Evolutionary conservation across 1,139 yeast genomes (phyloP).

Genomic region (Geotrichum carabidarum): DNA sequence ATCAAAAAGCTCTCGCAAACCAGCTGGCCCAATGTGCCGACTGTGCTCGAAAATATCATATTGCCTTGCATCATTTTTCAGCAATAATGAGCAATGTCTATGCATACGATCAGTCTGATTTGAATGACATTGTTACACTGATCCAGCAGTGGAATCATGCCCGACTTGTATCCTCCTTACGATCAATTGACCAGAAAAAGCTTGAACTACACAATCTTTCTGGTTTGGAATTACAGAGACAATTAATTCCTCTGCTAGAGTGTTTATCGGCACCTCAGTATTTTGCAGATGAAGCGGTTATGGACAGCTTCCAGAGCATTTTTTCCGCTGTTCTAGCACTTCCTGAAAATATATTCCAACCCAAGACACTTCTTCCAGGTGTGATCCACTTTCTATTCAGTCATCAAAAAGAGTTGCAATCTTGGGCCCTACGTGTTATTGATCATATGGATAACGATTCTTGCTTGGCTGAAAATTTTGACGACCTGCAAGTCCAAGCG

Average conservation of each 20-base stretch:
- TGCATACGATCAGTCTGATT: too few relatives aligned
- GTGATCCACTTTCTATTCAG: background rate
- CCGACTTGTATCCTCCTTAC: too few relatives aligned
- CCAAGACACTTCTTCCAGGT: background rate
- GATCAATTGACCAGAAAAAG: too few relatives aligned
- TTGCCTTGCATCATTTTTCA: constrained; percentile 10
- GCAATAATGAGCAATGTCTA: background rate
- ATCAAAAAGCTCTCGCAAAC: constrained; percentile 1
- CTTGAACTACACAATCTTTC: background rate
- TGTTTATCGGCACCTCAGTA: background rate
- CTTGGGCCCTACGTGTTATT: constrained; percentile 1
- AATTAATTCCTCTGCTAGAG: background rate
- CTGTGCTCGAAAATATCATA: constrained; percentile 15
- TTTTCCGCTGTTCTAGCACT: background rate
- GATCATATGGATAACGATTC: background rate
- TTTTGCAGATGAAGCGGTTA: background rate
- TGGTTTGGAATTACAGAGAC: background rate
- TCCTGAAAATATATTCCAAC: background rate
- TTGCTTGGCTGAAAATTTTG: background rate
- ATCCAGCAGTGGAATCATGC: too few relatives aligned
- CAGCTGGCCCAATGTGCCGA: constrained; percentile 9
- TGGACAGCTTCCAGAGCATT: background rate
- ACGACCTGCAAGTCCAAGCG: background rate
- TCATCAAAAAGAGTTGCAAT: background rate
- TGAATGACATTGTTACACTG: too few relatives aligned